phyloP scores from a whole-genome alignment of 176 grass and related monocot genomes.

The Metroxylon sagu region DNA sequence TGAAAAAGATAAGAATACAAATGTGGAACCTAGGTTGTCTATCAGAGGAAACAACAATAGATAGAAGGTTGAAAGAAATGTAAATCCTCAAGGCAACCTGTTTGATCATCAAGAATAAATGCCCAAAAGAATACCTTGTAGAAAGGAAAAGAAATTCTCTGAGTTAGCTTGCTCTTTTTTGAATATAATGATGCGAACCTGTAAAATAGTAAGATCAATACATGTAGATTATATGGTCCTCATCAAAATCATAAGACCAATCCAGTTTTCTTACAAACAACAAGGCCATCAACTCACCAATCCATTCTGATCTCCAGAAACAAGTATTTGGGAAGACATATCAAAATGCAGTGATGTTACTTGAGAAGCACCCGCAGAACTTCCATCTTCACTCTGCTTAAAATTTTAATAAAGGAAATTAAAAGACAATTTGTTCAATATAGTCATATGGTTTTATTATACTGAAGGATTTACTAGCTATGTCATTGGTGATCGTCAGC shows the following conservation, averaged over 20 bases:
- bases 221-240: too few relatives aligned
- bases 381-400: slow-evolving; percentile 53
- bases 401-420: slow-evolving; percentile 7
- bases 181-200: slow-evolving; percentile 71
- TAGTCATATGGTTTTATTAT: too few relatives aligned
- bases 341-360: slow-evolving; percentile 89
- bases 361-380: slow-evolving; percentile 22
- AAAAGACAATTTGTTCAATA: background rate
- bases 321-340: slow-evolving; percentile 54
- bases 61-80: too few relatives aligned
- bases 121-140: slow-evolving; percentile 47
- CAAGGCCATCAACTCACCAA: slow-evolving; percentile 24
- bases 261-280: too few relatives aligned
- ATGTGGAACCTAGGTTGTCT: too few relatives aligned
- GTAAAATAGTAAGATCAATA: slow-evolving; percentile 12
- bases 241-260: too few relatives aligned
- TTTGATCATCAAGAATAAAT: too few relatives aligned
- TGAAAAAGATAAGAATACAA: too few relatives aligned
- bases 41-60: too few relatives aligned
- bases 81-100: too few relatives aligned
- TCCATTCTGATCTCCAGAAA: slow-evolving; percentile 68
- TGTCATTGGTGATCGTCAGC: too few relatives aligned
- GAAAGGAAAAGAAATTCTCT: slow-evolving; percentile 66
- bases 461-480: too few relatives aligned
- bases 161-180: slow-evolving; percentile 46